A percentile compares a stretch with the other conserved stretches of the same genome.
Conservation (phyloP, 768 basidiomycete genomes). For the Sarcodon sp. region DNA sequence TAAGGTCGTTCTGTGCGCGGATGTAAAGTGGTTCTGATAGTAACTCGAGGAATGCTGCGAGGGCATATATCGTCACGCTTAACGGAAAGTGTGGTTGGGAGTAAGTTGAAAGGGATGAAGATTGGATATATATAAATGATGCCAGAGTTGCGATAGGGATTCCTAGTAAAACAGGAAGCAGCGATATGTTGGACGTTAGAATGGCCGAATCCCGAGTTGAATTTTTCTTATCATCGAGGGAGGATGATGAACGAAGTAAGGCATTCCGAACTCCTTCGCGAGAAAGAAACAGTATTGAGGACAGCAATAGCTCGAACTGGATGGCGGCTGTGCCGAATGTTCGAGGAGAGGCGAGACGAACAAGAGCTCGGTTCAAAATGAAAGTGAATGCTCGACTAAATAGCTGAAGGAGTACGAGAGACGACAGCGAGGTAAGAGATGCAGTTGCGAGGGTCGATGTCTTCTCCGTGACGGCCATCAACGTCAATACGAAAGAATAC, state of each 20-base stretch:
- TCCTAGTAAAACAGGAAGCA: slow-evolving; percentile 60
- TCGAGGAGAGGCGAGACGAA: slow-evolving; percentile 73
- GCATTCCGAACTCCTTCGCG: slow-evolving; percentile 90
- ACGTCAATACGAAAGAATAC: too few species aligned
- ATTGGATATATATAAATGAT: slow-evolving; percentile 36
- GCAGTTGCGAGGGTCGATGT: slow-evolving; percentile 7
- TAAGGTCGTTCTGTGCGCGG: slow-evolving; percentile 45
- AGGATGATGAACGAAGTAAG: slow-evolving; percentile 44
- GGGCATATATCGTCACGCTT: slow-evolving; percentile 58
- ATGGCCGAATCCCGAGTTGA: background rate
- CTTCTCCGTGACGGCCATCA: too few species aligned
- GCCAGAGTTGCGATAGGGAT: slow-evolving; percentile 47
- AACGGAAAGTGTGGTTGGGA: slow-evolving; percentile 51
- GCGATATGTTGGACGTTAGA: slow-evolving; percentile 33
- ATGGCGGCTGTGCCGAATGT: slow-evolving; percentile 87
- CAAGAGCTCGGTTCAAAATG: slow-evolving; percentile 73
- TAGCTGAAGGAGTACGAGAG: slow-evolving; percentile 79
- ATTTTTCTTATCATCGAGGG: slow-evolving; percentile 5
- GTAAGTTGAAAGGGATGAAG: slow-evolving; percentile 38
- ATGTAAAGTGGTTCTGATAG: slow-evolving; percentile 55
- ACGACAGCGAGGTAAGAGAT: slow-evolving; percentile 35
- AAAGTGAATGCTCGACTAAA: slow-evolving; percentile 81
- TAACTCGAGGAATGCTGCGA: slow-evolving; percentile 69
- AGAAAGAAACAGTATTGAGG: slow-evolving; percentile 83
- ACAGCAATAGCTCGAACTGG: slow-evolving; percentile 86